Base-by-base conservation (phyloP, 2,329 filamentous ascomycete species). In the Paecilomyces variotii region DNA sequence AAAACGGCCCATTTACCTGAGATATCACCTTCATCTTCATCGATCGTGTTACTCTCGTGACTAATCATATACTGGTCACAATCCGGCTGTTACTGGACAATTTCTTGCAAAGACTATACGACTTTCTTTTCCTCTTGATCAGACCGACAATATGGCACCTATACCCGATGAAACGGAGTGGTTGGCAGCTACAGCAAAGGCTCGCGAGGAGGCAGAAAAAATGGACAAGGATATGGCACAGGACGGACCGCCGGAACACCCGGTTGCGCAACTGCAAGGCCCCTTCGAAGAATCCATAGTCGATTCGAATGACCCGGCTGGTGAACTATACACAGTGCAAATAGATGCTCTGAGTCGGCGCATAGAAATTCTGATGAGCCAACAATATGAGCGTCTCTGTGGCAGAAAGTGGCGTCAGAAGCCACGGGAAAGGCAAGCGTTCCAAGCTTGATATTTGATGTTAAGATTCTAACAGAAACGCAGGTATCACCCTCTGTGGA, bases 401-500 rank as follows among this genome's bases (percentile, higher is more conserved):
- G 87, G 85, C 56, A 83, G 86, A 54, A 76, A 84, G 70, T 96
- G 92, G 91, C 85, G 87, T 59, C 87, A 89, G 71, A 85, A 87
- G 56, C 82, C 86, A 0, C 86, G 85, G 51, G 90, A 94, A 66
- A 70, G 66, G 72, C 67, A 63, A 68, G 65, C 27, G 39, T 14
- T 26, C 26, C 45, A 27, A 56, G 30, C 25, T 27, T 52, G 27
- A 25, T 7, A 14, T 7, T 25, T 14, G 12, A 14, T 14, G 28
- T n/a, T 14, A 26, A 27, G 24, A 27, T 49, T 54, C 62, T 64
- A 56, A 62, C 58, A 14, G 24, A 12, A 25, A 49, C 56, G 14
- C 70, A 84, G 85, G 67, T 88, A 91, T 69, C 94, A 97, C 70
- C 91, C 95, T 62, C 79, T 97, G 60, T 87, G 88, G 79, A 97